Evolutionary conservation across 176 grass and related monocot species (phyloP).

Genomic region (Aegilops speltoides): DNA sequence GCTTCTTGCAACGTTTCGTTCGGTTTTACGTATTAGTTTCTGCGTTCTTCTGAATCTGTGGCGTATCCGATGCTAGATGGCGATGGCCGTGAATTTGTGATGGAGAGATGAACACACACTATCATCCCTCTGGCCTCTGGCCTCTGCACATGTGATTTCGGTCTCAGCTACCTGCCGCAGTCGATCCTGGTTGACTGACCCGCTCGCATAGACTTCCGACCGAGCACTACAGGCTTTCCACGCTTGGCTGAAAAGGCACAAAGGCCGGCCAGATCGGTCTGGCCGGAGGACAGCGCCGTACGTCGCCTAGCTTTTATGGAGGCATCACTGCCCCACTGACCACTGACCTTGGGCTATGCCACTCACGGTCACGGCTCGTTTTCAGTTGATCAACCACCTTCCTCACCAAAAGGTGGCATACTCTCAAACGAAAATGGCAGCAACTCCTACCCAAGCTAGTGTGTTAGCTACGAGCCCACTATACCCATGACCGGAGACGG

Average conservation of each 20-base stretch:
- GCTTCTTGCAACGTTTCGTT: neutral
- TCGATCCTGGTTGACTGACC: neutral
- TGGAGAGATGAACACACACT: neutral
- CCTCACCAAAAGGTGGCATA: neutral
- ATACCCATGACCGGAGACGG: neutral
- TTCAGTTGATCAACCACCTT: neutral
- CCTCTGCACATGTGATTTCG: neutral
- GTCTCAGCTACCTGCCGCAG: neutral
- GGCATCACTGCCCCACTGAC: constrained; percentile 34
- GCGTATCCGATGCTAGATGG: neutral
- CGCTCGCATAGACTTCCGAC: neutral
- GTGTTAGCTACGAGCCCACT: neutral
- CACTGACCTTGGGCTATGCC: neutral
- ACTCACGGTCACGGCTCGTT: neutral
- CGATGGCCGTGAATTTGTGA: too few relatives aligned
- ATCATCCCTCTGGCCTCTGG: fast-evolving
- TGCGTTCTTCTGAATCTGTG: neutral
- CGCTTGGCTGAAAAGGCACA: neutral
- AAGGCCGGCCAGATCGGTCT: neutral
- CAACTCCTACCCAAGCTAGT: neutral
- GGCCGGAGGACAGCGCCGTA: neutral
- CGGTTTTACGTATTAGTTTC: too few relatives aligned
- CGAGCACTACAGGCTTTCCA: neutral
- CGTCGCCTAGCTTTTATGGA: constrained; percentile 32
- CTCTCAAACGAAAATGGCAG: neutral